A percentile compares a stretch with the other conserved stretches of the same genome.
Conservation (phyloP, 495 filamentous ascomycete species). For the Tetracladium marchalianum region DNA sequence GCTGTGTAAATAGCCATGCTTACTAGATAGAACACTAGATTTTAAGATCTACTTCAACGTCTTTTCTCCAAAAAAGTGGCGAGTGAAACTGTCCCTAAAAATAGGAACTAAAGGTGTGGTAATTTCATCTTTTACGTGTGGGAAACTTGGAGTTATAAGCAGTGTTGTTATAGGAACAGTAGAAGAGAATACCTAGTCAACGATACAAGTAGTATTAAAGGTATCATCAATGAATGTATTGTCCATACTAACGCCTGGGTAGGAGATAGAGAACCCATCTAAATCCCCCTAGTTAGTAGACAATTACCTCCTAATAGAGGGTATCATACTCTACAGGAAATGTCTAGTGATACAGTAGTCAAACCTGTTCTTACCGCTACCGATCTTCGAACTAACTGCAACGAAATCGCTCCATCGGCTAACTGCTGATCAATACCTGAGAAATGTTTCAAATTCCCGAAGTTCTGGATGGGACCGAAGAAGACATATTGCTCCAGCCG, state of each 20-base stretch:
- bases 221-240: conserved; percentile 30
- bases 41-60: too few relatives aligned
- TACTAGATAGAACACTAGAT: too few relatives aligned
- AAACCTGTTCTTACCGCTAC: conserved; percentile 21
- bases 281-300: too few relatives aligned
- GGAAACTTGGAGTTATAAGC: conserved; percentile 19
- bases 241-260: conserved; percentile 13
- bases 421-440: conserved; percentile 4
- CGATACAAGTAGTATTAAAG: conserved; percentile 28
- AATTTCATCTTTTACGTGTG: too few relatives aligned
- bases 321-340: conserved; percentile 21
- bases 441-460: conserved; percentile 6
- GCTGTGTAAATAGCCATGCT: too few relatives aligned
- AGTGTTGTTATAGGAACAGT: conserved; percentile 20
- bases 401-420: conserved; percentile 22
- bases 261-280: conserved; percentile 7
- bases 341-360: conserved; percentile 25
- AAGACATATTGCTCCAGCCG: conserved; percentile 9
- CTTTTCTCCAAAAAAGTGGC: too few relatives aligned
- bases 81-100: too few relatives aligned
- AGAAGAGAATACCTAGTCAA: conserved; percentile 24
- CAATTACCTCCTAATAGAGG: neutral
- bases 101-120: too few relatives aligned
- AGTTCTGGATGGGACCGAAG: conserved; percentile 12
- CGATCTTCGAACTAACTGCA: conserved; percentile 20